phyloP scores from a whole-genome alignment of 176 grass and related monocot species.

The Oryza longistaminata region DNA sequence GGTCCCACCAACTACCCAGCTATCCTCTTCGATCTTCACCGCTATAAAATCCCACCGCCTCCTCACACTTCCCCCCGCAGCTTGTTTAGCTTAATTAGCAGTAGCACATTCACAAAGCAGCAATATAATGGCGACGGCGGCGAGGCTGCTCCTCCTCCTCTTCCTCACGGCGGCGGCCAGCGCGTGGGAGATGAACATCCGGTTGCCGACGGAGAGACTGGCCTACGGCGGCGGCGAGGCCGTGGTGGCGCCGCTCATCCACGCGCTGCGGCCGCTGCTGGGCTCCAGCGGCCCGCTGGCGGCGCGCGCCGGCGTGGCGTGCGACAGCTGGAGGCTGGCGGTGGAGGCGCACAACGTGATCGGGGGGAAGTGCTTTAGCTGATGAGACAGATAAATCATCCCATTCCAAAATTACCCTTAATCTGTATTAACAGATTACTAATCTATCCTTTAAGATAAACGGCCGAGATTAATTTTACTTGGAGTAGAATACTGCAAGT shows the following conservation, averaged over 20 bases:
- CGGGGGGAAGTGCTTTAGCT: slow-evolving; percentile 29
- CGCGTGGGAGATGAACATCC: not conserved
- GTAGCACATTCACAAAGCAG: not conserved
- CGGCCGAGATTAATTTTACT: no score
- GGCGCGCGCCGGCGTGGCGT: slow-evolving; percentile 22
- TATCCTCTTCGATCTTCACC: no score
- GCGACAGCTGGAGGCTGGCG: slow-evolving; percentile 57
- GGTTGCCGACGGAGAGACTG: not conserved
- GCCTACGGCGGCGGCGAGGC: no score
- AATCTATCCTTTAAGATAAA: no score
- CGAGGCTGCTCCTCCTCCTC: not conserved
- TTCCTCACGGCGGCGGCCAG: not conserved
- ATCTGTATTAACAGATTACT: no score
- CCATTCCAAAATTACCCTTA: no score
- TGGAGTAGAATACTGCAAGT: no score
- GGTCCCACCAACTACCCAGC: no score
- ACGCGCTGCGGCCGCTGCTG: slow-evolving; percentile 36
- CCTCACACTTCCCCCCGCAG: no score
- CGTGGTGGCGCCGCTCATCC: slow-evolving; percentile 20
- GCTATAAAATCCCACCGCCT: not conserved
- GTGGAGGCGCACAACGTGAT: slow-evolving; percentile 61
- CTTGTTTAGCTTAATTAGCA: no score
- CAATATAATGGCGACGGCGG: not conserved
- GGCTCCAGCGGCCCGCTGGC: slow-evolving; percentile 1
- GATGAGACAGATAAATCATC: no score